Conservation (phyloP, 805 yeast genomes). For the Lipomyces spencermartinsiae region DNA sequence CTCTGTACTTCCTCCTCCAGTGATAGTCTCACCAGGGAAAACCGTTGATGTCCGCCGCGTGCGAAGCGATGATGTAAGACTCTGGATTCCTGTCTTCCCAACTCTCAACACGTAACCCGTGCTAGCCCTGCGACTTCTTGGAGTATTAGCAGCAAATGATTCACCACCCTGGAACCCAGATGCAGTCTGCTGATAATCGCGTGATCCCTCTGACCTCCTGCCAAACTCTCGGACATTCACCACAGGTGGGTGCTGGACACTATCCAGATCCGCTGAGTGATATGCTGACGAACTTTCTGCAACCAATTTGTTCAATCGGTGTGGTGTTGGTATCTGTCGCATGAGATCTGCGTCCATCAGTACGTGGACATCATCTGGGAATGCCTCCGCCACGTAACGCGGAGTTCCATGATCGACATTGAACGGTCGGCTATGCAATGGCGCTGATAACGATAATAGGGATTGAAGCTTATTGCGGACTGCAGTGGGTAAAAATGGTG, state of each 20-base stretch:
- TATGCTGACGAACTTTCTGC: conserved; percentile 22
- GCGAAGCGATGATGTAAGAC: conserved; percentile 8
- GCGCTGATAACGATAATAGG: conserved; percentile 26
- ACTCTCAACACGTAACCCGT: background rate
- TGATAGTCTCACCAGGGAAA: background rate
- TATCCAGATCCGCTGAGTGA: conserved; percentile 11
- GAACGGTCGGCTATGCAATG: conserved; percentile 25
- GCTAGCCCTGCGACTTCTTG: conserved; percentile 6
- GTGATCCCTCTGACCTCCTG: background rate
- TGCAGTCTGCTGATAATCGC: background rate
- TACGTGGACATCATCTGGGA: conserved; percentile 24
- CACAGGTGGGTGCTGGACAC: conserved; percentile 12
- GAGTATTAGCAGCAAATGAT: background rate
- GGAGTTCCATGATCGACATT: conserved; percentile 30
- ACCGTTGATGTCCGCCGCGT: background rate
- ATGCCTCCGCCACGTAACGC: conserved; percentile 26
- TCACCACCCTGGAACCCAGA: conserved; percentile 6
- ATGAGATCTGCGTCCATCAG: conserved; percentile 17
- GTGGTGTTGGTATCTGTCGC: conserved; percentile 13
- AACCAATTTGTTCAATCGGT: conserved; percentile 7
- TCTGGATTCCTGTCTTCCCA: conserved; percentile 9
- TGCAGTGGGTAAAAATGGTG: conserved; percentile 28
- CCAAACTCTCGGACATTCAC: conserved; percentile 12
- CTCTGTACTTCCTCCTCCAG: background rate
- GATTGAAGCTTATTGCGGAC: conserved; percentile 27